These are phyloP conservation scores for Emergomyces pasteurianus DNA, from an alignment of 2,329 filamentous ascomycete species.

Conservation along the genomic window DNA sequence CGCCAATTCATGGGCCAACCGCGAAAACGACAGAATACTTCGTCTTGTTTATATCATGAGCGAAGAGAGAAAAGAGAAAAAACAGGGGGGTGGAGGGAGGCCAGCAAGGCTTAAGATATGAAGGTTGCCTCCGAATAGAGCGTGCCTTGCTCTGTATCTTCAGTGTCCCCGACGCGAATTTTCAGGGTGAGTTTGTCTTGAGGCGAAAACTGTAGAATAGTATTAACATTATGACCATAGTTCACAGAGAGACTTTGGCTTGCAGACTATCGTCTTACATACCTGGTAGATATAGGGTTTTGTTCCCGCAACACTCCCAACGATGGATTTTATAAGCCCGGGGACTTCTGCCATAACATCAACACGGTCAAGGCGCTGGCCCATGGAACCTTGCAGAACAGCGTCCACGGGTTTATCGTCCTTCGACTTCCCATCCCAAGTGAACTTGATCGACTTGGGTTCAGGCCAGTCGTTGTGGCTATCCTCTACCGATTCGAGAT, in stretches of 20 bases:
- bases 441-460: conserved; percentile 60
- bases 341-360: conserved; percentile 97
- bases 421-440: conserved; percentile 66
- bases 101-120: conserved; percentile 48
- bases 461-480: conserved; percentile 78
- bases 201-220: conserved; percentile 52
- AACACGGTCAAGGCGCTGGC: conserved; percentile 62
- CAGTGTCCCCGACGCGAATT: conserved; percentile 71
- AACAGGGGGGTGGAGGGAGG: too few species aligned
- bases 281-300: conserved; percentile 98
- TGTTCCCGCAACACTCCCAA: conserved; percentile 75
- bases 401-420: conserved; percentile 64
- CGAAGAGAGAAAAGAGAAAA: neutral
- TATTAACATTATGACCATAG: conserved; percentile 13
- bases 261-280: conserved; percentile 16
- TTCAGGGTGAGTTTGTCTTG: conserved; percentile 58
- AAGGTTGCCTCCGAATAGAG: conserved; percentile 92
- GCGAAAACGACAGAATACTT: conserved; percentile 16
- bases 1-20: conserved; percentile 13
- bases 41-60: conserved; percentile 10
- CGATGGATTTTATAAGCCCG: conserved; percentile 88
- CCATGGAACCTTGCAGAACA: conserved; percentile 56
- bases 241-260: neutral
- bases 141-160: conserved; percentile 63
- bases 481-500: conserved; percentile 60